A percentile compares a stretch with the other conserved stretches of the same genome.
Evolutionary conservation across 352 stramenopile species (phyloP).

Genomic region (Elongisporangium prolatum): DNA sequence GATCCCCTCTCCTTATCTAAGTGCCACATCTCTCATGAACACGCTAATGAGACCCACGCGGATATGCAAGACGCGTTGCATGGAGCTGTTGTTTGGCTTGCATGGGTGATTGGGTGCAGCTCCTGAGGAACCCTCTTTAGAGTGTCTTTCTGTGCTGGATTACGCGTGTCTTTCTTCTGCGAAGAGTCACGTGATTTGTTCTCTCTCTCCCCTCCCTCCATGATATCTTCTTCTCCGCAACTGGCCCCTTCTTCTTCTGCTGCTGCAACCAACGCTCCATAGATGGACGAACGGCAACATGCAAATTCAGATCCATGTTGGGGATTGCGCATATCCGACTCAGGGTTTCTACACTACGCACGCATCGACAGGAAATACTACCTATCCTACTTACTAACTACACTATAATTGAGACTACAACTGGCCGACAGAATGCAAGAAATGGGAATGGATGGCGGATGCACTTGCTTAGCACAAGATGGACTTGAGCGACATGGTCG

Average conservation of each 20-base stretch:
- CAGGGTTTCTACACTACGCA: neutral
- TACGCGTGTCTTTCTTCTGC: neutral
- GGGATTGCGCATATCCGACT: neutral
- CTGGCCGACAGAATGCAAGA: neutral
- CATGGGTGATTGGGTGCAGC: too few species aligned
- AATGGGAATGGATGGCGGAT: neutral
- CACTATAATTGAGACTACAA: neutral
- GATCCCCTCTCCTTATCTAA: neutral
- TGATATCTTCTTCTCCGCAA: neutral
- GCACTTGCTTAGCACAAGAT: slow-evolving; percentile 52
- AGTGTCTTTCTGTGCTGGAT: neutral
- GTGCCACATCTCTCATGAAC: neutral
- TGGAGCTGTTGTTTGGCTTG: neutral
- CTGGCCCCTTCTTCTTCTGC: neutral
- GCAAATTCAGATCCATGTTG: neutral
- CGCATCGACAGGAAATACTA: neutral
- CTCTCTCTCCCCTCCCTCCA: neutral
- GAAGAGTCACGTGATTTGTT: neutral
- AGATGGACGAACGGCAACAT: neutral
- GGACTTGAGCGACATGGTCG: slow-evolving; percentile 69
- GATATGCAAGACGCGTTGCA: neutral
- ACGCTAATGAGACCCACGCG: neutral
- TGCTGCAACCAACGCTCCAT: neutral
- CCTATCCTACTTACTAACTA: neutral
- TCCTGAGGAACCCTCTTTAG: neutral